Evolutionary conservation across 345 rosid genomes (phyloP), one percentile per base, ranked within the genome.

Genomic region (Rhodamnia argentea): DNA sequence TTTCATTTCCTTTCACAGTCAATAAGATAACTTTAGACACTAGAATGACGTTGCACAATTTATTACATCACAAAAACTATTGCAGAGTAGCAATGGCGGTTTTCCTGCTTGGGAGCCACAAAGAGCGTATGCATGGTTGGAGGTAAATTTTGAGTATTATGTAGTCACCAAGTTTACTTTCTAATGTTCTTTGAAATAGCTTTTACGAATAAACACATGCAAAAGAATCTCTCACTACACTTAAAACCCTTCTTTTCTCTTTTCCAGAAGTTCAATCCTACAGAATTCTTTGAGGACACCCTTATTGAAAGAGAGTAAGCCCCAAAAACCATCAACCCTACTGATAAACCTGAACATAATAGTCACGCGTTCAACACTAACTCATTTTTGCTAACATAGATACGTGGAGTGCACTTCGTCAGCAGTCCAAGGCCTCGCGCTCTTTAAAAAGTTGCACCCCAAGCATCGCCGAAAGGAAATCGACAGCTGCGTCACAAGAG

Each of bases 391-490:
- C 81, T 32, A 5, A 14, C 53, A n/a, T 83, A 92, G 94, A 87
- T 90, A 93, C 42, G 93, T 93, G 52, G 93, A 93, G 60, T 91
- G 93, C 91, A 88, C 94, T 40, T 55, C 90, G 29, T 93, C 94
- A 3, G 92, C 90, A 60, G 86, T 91, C 53, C 93, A 91, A 87
- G 91, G 86, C 18, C 88, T 93, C 10, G 13, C 86, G 14, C 90
- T 91, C 87, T 91, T 93, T 82, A 89, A 90, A 59, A 90, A 89
- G 81, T 62, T 91, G 52, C 84, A 93, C 54, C 92, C 94, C 2
- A 78, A 60, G 11, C 92, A 93, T 83, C 87, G 92, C 13, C 81
- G 88, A 15, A 50, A 88, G 62, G 92, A 93, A 78, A 87, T 93
- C 3, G 93, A 90, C 47, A 55, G 32, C 47, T 82, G 84, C 76